These are phyloP conservation scores for Populus ilicifolia DNA, from an alignment of 345 rosid genomes.

Conservation along the genomic window DNA sequence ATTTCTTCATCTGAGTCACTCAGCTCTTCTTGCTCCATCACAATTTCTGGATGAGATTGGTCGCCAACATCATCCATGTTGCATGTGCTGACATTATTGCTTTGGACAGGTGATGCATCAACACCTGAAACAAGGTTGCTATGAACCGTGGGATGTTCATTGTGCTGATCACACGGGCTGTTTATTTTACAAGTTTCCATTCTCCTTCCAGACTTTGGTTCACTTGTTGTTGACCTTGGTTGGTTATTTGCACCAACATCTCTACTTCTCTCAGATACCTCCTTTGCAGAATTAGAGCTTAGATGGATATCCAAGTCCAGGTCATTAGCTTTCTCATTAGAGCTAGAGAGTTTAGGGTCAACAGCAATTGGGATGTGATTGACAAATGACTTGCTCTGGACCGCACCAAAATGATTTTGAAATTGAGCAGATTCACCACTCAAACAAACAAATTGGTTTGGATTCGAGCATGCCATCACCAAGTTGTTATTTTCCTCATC, in stretches of 20 bases:
- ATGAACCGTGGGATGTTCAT: constrained; percentile 17
- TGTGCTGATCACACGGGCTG: constrained; percentile 10
- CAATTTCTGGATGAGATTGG: constrained; percentile 67
- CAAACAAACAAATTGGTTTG: constrained; percentile 26
- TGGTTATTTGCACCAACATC: constrained; percentile 27
- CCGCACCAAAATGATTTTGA: constrained; percentile 30
- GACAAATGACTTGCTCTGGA: constrained; percentile 30
- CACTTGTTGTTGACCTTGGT: constrained; percentile 11
- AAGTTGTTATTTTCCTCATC: constrained; percentile 38
- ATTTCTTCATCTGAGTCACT: constrained; percentile 91
- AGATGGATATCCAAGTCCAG: constrained; percentile 75
- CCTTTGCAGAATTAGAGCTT: constrained; percentile 50
- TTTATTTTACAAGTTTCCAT: constrained; percentile 24
- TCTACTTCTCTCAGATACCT: constrained; percentile 28
- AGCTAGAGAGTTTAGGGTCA: constrained; percentile 24
- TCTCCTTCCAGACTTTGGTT: constrained; percentile 19
- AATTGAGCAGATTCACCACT: constrained; percentile 36
- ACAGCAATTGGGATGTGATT: constrained; percentile 26
- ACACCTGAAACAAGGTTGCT: constrained; percentile 28
- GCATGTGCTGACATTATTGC: constrained; percentile 29
- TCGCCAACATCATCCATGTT: constrained; percentile 42
- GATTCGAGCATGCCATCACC: constrained; percentile 25
- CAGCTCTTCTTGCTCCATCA: constrained; percentile 98
- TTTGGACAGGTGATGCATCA: constrained; percentile 23
- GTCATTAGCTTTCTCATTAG: constrained; percentile 42